Evolutionary conservation across 2,329 filamentous ascomycete species (phyloP).

Genomic region (Scedosporium boydii): DNA sequence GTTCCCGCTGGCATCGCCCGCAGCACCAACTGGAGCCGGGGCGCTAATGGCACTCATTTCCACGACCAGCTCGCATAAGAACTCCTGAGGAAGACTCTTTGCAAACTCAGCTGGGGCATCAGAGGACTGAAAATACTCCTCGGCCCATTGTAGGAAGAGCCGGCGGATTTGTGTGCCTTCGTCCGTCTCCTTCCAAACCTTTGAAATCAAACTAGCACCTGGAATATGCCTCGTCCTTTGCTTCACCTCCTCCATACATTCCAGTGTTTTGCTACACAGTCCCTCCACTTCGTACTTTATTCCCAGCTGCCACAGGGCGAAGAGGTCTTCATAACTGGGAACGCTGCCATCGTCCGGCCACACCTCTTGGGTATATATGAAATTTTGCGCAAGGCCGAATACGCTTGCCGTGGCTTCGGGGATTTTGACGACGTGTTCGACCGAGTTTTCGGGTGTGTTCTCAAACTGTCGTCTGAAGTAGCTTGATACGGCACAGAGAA

Average conservation of each 20-base stretch:
- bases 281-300: constrained; percentile 41
- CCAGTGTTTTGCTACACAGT: constrained; percentile 45
- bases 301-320: constrained; percentile 48
- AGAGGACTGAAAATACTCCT: constrained; percentile 52
- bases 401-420: constrained; percentile 37
- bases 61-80: constrained; percentile 53
- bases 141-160: constrained; percentile 51
- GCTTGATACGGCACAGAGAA: constrained; percentile 41
- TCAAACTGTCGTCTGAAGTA: constrained; percentile 38
- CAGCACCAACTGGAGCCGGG: background rate
- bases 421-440: constrained; percentile 42
- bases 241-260: constrained; percentile 47
- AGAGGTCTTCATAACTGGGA: constrained; percentile 44
- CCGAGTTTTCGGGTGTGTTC: constrained; percentile 21
- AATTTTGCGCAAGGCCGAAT: constrained; percentile 47
- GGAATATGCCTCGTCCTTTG: constrained; percentile 45
- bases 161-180: constrained; percentile 50
- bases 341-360: constrained; percentile 29
- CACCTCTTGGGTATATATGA: constrained; percentile 41
- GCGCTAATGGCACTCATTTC: constrained; percentile 48
- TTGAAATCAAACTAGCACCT: constrained; percentile 46
- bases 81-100: constrained; percentile 50
- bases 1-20: background rate
- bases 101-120: constrained; percentile 48
- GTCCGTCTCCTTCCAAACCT: constrained; percentile 53